These are phyloP conservation scores for Microsporum audouinii DNA, from an alignment of 2,329 filamentous ascomycete species.

Conservation along the genomic window DNA sequence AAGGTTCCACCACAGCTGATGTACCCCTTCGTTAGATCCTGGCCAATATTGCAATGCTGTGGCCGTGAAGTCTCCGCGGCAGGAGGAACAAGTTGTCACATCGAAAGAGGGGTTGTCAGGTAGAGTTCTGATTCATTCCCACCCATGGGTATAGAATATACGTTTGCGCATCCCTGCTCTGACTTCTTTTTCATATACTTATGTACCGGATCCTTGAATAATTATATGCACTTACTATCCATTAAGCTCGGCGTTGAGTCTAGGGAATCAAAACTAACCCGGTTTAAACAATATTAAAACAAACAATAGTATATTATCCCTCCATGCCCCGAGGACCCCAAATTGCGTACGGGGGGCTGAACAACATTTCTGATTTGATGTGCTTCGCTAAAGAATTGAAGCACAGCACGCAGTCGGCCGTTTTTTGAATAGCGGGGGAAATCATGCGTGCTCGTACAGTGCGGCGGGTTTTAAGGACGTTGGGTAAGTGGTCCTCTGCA, in stretches of 20 bases:
- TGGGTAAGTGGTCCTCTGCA: not conserved
- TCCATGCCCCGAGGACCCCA: not conserved
- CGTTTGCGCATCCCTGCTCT: not conserved
- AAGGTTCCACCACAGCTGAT: not conserved
- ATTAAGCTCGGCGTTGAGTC: not conserved
- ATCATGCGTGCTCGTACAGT: not conserved
- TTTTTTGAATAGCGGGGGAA: not conserved
- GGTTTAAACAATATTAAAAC: not conserved
- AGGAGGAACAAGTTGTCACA: not conserved
- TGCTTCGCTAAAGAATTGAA: not conserved
- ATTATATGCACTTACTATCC: not conserved
- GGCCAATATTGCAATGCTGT: not conserved
- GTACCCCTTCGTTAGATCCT: not conserved
- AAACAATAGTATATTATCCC: not conserved
- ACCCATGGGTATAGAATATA: not conserved
- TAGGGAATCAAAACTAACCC: not conserved
- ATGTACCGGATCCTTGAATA: not conserved
- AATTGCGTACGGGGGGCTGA: not conserved
- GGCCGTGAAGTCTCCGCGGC: not conserved
- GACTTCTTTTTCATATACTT: not conserved
- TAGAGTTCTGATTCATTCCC: not conserved
- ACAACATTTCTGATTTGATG: not conserved
- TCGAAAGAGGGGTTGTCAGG: not conserved
- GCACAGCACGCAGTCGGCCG: not conserved
- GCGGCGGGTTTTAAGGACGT: not conserved